phyloP scores from a whole-genome alignment of 2,329 filamentous ascomycete genomes.

The Septoria linicola region DNA sequence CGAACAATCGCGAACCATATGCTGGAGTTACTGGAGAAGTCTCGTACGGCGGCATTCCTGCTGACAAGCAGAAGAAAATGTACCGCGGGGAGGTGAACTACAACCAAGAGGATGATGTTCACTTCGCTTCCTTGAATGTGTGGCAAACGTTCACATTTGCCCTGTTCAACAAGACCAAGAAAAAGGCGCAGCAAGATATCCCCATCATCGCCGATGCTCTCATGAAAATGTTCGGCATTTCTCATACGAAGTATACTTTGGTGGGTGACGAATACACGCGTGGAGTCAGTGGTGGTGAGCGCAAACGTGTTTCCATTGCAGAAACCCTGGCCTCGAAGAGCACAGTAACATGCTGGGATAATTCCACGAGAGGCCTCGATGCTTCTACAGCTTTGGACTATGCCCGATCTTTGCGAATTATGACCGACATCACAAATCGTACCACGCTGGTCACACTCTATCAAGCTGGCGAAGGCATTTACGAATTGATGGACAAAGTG shows the following conservation, averaged over 20 bases:
- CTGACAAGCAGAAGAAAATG: constrained; percentile 64
- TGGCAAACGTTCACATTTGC: constrained; percentile 77
- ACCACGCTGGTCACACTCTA: constrained; percentile 71
- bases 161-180: constrained; percentile 71
- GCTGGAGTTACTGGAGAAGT: constrained; percentile 68
- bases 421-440: constrained; percentile 73
- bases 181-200: constrained; percentile 62
- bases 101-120: constrained; percentile 73
- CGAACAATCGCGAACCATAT: constrained; percentile 67
- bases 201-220: constrained; percentile 68
- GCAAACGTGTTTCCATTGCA: constrained; percentile 76
- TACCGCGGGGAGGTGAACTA: constrained; percentile 77
- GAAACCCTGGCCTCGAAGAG: constrained; percentile 74
- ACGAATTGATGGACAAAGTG: constrained; percentile 76
- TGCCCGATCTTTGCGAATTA: constrained; percentile 71
- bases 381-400: constrained; percentile 77
- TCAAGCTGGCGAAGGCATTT: constrained; percentile 68
- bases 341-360: constrained; percentile 75
- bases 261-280: constrained; percentile 73
- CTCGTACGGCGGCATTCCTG: constrained; percentile 68
- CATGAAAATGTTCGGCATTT: constrained; percentile 75
- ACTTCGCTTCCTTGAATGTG: constrained; percentile 72
- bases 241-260: constrained; percentile 69
- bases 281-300: constrained; percentile 76
- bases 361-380: constrained; percentile 76